Percentiles rank a stretch among this genome's conserved stretches.
Conservation (phyloP, 306 rosid genomes). For the Astragalus glycyphyllos region DNA sequence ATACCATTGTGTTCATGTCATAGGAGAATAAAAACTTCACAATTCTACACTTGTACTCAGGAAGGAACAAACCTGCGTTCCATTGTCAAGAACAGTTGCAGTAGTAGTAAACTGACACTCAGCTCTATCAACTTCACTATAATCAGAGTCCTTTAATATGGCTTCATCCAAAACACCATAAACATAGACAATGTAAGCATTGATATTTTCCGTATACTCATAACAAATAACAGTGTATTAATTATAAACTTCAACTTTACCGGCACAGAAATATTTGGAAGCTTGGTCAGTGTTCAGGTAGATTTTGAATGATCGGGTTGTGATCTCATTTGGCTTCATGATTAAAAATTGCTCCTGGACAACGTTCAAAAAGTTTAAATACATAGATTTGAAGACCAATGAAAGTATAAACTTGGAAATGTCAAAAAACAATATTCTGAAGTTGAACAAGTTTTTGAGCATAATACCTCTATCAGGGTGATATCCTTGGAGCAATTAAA, state of each 20-base stretch:
- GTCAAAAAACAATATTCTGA: slow-evolving; percentile 19
- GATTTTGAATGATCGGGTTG: slow-evolving; percentile 71
- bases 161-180: slow-evolving; percentile 56
- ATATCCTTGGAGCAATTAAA: slow-evolving; percentile 92
- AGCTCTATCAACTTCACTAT: slow-evolving; percentile 86
- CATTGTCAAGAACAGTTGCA: slow-evolving; percentile 84
- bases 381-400: slow-evolving; percentile 26
- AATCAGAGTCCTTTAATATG: slow-evolving; percentile 89
- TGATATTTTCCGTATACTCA: slow-evolving; percentile 22
- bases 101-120: slow-evolving; percentile 93
- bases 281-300: slow-evolving; percentile 86
- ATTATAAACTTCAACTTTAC: slow-evolving; percentile 53
- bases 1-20: background rate
- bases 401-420: slow-evolving; percentile 12
- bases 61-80: slow-evolving; percentile 70
- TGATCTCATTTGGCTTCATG: slow-evolving; percentile 81
- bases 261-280: slow-evolving; percentile 80
- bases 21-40: background rate
- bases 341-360: slow-evolving; percentile 85
- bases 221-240: slow-evolving; percentile 10
- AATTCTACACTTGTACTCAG: background rate
- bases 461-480: slow-evolving; percentile 84
- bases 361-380: slow-evolving; percentile 23
- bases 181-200: slow-evolving; percentile 20
- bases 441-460: slow-evolving; percentile 25